phyloP scores from a whole-genome alignment of 1,284 basidiomycete species.

The Xerocomus nothofagi region DNA sequence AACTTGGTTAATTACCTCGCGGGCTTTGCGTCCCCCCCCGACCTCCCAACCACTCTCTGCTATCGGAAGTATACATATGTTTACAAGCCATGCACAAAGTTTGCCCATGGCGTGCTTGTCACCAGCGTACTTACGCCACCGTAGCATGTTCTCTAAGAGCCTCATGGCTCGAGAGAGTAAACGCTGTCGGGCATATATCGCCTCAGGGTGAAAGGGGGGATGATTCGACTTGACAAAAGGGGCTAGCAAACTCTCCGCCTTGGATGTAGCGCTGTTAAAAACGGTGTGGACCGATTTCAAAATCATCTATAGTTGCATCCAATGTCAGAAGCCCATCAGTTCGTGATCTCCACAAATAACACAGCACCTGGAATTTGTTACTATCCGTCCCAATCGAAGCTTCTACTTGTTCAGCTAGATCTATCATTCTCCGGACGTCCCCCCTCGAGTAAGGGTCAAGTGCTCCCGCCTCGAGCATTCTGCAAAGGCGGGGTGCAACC shows the following conservation, averaged over 20 bases:
- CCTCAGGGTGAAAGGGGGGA: constrained; percentile 74
- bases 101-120: constrained; percentile 60
- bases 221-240: constrained; percentile 41
- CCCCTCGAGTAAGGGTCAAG: constrained; percentile 81
- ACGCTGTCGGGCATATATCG: constrained; percentile 70
- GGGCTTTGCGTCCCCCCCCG: constrained; percentile 72
- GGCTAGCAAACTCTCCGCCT: constrained; percentile 46
- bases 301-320: constrained; percentile 49
- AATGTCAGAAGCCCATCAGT: constrained; percentile 13
- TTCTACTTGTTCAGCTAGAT: constrained; percentile 81
- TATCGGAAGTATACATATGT: constrained; percentile 63
- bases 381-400: constrained; percentile 69
- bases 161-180: constrained; percentile 73
- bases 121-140: constrained; percentile 75
- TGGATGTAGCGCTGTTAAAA: constrained; percentile 59
- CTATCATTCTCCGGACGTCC: constrained; percentile 64
- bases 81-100: constrained; percentile 59
- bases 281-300: constrained; percentile 60
- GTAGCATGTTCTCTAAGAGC: constrained; percentile 68
- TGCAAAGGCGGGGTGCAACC: constrained; percentile 74
- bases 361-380: constrained; percentile 67
- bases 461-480: constrained; percentile 68
- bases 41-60: constrained; percentile 85
- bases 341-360: constrained; percentile 1
- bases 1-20: constrained; percentile 49